Evolutionary conservation across 495 filamentous ascomycete species (phyloP).

Genomic region (Recurvomyces mirabilis): DNA sequence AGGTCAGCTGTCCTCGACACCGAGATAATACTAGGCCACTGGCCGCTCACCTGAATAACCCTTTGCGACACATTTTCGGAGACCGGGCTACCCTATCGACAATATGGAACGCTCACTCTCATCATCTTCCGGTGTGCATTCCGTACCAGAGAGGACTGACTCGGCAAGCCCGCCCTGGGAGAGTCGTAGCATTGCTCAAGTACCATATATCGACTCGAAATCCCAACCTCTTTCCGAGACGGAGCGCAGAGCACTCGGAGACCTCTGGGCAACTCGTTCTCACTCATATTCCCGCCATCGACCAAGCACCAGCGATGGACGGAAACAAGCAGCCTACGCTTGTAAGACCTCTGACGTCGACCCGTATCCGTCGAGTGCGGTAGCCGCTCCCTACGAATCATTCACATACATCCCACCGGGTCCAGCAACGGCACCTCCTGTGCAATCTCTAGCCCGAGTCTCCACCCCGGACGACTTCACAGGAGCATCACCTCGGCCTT

Average conservation of each 20-base stretch:
- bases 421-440: too few species aligned
- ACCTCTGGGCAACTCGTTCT: constrained; percentile 2
- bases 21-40: too few species aligned
- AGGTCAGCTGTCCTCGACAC: too few species aligned
- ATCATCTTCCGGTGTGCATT: not conserved
- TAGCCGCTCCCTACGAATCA: too few species aligned
- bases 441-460: too few species aligned
- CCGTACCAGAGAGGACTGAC: not conserved
- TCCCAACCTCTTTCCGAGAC: not conserved
- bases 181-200: not conserved
- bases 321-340: not conserved
- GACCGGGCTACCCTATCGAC: too few species aligned
- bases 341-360: not conserved
- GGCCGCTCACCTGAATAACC: too few species aligned
- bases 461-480: too few species aligned
- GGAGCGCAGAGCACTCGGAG: not conserved
- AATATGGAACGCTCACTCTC: not conserved
- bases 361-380: too few species aligned
- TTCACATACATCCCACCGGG: too few species aligned
- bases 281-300: not conserved
- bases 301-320: not conserved
- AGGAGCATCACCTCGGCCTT: not conserved
- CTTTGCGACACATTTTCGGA: too few species aligned
- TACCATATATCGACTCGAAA: constrained; percentile 1
- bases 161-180: constrained; percentile 3